These are phyloP conservation scores for Naematelia encephala DNA, from an alignment of 768 basidiomycete genomes.

Conservation along the genomic window DNA sequence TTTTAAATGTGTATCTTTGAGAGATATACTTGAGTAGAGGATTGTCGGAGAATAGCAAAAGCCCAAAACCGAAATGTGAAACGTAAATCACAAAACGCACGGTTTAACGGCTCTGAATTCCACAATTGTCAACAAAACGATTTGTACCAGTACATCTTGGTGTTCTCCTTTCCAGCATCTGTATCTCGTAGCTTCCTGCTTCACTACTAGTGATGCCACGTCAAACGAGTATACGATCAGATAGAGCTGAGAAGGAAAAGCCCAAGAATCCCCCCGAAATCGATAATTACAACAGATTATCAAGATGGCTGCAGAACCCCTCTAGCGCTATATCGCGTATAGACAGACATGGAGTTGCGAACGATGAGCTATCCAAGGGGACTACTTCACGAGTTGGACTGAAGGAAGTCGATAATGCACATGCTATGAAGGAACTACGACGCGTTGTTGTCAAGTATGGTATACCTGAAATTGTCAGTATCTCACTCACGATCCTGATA, in stretches of 20 bases:
- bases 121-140: neutral
- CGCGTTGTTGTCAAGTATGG: constrained; percentile 2
- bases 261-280: neutral
- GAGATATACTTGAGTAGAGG: too few relatives aligned
- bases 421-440: neutral
- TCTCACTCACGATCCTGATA: too few relatives aligned
- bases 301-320: neutral
- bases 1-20: too few relatives aligned
- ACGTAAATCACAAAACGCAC: too few relatives aligned
- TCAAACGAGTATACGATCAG: neutral
- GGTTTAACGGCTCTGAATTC: too few relatives aligned
- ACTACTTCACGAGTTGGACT: neutral
- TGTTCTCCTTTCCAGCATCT: neutral
- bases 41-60: neutral
- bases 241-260: neutral
- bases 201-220: neutral
- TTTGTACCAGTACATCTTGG: neutral
- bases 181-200: too few relatives aligned
- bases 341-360: too few relatives aligned
- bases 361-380: too few relatives aligned
- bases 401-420: neutral
- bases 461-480: constrained; percentile 5
- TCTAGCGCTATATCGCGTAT: constrained; percentile 1
- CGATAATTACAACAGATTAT: neutral
- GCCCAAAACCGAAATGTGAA: too few relatives aligned